phyloP scores from a whole-genome alignment of 106 monocot species.

The Chionographis japonica region DNA sequence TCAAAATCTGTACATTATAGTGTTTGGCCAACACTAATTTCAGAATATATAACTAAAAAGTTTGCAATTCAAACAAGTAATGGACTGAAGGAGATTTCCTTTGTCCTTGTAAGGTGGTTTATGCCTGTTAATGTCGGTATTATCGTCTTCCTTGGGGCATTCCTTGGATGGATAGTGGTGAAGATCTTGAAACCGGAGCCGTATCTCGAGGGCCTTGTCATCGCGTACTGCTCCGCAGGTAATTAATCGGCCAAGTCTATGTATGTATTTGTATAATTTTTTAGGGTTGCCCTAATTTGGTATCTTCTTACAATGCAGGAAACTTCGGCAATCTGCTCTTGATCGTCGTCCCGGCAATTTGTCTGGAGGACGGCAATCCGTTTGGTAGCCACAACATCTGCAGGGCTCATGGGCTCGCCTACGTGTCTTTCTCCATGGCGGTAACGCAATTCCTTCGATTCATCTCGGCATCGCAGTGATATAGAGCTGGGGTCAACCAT shows the following conservation, averaged over 20 bases:
- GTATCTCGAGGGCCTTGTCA: conserved; percentile 30
- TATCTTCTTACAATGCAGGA: conserved; percentile 17
- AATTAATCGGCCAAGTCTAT: background rate
- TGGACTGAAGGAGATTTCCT: background rate
- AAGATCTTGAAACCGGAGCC: conserved; percentile 26
- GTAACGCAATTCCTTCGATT: conserved; percentile 9
- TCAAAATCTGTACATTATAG: no score
- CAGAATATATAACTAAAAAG: no score
- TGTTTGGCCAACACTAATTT: no score
- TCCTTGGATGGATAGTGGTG: conserved; percentile 41
- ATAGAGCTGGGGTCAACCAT: no score
- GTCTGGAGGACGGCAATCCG: conserved; percentile 31
- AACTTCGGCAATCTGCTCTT: conserved; percentile 50
- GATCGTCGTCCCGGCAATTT: conserved; percentile 34
- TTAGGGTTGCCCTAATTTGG: background rate
- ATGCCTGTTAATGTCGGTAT: conserved; percentile 55
- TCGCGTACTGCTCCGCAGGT: conserved; percentile 50
- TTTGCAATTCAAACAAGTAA: no score
- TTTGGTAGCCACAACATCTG: conserved; percentile 33
- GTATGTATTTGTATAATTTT: background rate
- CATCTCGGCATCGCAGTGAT: background rate
- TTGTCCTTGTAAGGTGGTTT: conserved; percentile 44
- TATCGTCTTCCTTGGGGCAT: conserved; percentile 23
- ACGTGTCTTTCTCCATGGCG: conserved; percentile 61
- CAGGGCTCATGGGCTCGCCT: conserved; percentile 35